Evolutionary conservation across 495 filamentous ascomycete species (phyloP).

Genomic region (Hypomontagnella monticulosa): DNA sequence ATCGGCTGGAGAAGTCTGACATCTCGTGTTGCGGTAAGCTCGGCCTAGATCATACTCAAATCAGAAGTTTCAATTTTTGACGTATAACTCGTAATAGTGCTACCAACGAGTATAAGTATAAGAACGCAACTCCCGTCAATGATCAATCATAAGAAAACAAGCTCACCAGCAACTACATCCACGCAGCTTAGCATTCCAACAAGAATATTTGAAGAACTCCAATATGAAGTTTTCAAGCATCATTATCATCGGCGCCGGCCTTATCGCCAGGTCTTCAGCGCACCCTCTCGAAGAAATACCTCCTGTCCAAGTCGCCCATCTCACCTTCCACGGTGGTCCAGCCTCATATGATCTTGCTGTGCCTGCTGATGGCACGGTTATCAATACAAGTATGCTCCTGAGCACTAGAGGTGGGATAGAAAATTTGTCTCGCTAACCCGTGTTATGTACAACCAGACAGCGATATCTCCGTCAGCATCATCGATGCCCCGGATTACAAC

Average conservation of each 20-base stretch:
- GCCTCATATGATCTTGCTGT: constrained; percentile 40
- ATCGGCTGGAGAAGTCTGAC: neutral
- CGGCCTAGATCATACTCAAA: neutral
- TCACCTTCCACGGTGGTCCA: constrained; percentile 42
- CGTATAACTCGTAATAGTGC: neutral
- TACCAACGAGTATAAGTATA: constrained; percentile 29
- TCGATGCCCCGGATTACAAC: constrained; percentile 42
- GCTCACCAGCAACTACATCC: no score
- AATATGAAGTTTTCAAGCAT: constrained; percentile 38
- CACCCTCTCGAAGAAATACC: constrained; percentile 17
- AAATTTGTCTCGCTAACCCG: neutral
- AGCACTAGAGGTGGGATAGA: neutral
- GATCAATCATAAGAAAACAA: no score
- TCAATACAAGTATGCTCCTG: constrained; percentile 30
- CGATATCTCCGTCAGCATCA: constrained; percentile 39
- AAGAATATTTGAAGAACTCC: no score
- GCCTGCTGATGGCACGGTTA: constrained; percentile 24
- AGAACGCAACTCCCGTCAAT: neutral
- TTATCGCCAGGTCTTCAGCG: constrained; percentile 31
- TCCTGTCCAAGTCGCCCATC: constrained; percentile 22
- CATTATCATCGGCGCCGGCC: constrained; percentile 29
- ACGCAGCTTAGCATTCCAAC: no score
- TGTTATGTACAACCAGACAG: constrained; percentile 25
- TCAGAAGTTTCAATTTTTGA: no score
- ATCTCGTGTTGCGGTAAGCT: constrained; percentile 23